Base-by-base conservation (phyloP, 306 rosid genomes). In the Quillaja saponaria region DNA sequence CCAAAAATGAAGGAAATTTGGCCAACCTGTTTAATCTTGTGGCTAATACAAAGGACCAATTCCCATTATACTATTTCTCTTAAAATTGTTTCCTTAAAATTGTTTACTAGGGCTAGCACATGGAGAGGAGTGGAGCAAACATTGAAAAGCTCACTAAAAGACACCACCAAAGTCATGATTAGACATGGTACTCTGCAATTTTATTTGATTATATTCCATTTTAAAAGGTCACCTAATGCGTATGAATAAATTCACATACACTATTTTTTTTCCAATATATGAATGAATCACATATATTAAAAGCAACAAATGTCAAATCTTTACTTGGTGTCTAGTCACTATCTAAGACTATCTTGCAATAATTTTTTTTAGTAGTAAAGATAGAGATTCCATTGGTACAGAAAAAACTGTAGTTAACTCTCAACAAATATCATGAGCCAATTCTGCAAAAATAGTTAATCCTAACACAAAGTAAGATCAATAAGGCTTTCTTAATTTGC, bases 121-220 rank as follows among this genome's bases (percentile, higher is more conserved):
- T 85, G 91, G 82, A 44, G 73, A 66, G 78, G 72, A 71, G 67
- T 78, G 78, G 77, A 68, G 46, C 42, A 14, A 65, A 75, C 49
- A 58, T 40, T 52, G 34, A 61, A 66, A 68, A 64, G 41, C 40
- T 50, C 66, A 41, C 73, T 59, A 58, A 42, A 57, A 46, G 91
- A 90, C 87, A 78, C 66, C 78, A 77, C 87, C 95, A 63, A 85
- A 80, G 86, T 69, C 47, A 81, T 87, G 66, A 83, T 85, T 81
- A 80, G 72, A 76, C 68, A 83, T 78, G 88, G 78, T 64, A 63
- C 74, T 60, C 47, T 17, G 75, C 71, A 58, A 67, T 75, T 76
- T 34, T n/a, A 31, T 73, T 71, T 68, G 21, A 78, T 80, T 65
- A 74, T 74, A 66, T 82, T 69, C 73, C 76, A 64, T 33, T 40